Conservation (phyloP, 352 stramenopile genomes). For the Globisporangium lucens region DNA sequence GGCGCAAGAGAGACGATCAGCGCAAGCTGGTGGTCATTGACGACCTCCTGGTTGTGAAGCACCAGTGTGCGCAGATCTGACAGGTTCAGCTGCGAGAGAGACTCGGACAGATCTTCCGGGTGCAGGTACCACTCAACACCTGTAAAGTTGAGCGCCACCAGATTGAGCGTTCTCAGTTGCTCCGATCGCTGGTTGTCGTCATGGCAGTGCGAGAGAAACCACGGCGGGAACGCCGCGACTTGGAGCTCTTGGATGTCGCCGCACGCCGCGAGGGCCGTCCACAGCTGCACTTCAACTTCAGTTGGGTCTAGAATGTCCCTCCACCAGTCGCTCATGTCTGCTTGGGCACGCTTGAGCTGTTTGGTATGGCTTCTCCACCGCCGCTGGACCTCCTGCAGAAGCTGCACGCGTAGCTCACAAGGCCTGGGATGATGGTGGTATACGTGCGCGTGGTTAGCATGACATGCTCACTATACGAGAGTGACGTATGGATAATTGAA, state of each 20-base stretch:
- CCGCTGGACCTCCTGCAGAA: conserved; percentile 6
- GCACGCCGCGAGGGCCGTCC: not conserved
- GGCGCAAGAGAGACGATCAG: conserved; percentile 2
- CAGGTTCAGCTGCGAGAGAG: not conserved
- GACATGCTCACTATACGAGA: not conserved
- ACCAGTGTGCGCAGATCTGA: conserved; percentile 3
- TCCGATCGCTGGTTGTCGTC: not conserved
- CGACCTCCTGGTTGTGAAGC: conserved; percentile 8
- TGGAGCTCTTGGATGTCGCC: conserved; percentile 7
- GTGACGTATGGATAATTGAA: not conserved
- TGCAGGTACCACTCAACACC: conserved; percentile 13
- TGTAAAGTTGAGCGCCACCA: conserved; percentile 1
- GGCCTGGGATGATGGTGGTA: conserved; percentile 1
- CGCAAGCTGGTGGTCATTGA: conserved; percentile 10
- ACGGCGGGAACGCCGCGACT: conserved; percentile 8
- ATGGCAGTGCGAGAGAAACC: conserved; percentile 5
- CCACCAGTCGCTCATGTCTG: conserved; percentile 8
- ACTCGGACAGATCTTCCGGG: not conserved
- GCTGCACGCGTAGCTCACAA: conserved; percentile 4
- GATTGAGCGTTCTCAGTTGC: not conserved
- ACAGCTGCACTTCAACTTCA: conserved; percentile 3
- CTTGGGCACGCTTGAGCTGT: not conserved
- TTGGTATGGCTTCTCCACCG: conserved; percentile 1
- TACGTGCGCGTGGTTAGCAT: not conserved
- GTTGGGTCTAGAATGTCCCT: not conserved